These are phyloP conservation scores for Carex arenaria DNA, from an alignment of 202 grass and related monocot genomes.

Conservation along the genomic window DNA sequence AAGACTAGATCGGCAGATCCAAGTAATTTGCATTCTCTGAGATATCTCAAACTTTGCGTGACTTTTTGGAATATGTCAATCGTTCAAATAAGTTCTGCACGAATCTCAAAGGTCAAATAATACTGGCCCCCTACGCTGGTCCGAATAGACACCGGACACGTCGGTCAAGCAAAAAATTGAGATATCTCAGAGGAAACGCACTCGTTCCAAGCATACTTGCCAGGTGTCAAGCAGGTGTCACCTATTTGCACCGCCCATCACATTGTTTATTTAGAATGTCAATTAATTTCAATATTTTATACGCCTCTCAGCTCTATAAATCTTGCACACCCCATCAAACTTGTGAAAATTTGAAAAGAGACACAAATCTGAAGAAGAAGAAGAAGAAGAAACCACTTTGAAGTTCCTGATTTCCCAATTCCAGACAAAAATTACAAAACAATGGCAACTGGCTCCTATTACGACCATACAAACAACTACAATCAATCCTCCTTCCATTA, in stretches of 20 bases:
- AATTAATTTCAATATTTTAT: not conserved
- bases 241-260: not conserved
- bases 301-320: not conserved
- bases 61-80: no score
- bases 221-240: not conserved
- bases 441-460: slow-evolving; percentile 43
- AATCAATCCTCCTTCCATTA: slow-evolving; percentile 12
- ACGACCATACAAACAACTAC: slow-evolving; percentile 22
- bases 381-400: not conserved
- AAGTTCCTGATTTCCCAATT: not conserved
- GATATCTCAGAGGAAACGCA: no score
- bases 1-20: not conserved
- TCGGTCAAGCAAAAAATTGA: no score
- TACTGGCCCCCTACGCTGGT: no score
- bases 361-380: not conserved
- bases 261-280: not conserved
- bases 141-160: no score
- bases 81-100: no score
- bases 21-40: not conserved
- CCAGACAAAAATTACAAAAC: not conserved
- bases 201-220: not conserved
- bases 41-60: no score
- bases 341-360: not conserved
- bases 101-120: no score
- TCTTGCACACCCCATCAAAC: not conserved